Conservation (phyloP, 2,329 filamentous ascomycete species). For the Parastagonospora nodorum region DNA sequence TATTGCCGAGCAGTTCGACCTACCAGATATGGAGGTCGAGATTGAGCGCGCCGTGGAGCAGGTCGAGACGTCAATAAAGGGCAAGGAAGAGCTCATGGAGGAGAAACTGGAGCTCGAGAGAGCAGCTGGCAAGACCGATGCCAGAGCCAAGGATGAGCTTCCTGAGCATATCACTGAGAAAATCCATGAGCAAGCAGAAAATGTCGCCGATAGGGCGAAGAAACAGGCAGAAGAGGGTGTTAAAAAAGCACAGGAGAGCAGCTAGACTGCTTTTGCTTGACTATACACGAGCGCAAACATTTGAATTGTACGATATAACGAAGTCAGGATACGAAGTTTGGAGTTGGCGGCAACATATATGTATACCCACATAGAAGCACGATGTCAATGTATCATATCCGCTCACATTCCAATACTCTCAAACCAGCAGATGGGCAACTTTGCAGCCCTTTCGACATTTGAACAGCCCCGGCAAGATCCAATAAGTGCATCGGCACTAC, state of each 20-base stretch:
- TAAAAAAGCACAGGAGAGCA: conserved; percentile 8
- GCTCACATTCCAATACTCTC: too few relatives aligned
- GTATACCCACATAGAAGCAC: conserved; percentile 2
- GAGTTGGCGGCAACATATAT: neutral
- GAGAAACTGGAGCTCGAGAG: conserved; percentile 46
- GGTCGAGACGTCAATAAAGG: conserved; percentile 52
- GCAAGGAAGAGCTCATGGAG: conserved; percentile 41
- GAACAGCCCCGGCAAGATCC: too few relatives aligned
- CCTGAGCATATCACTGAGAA: conserved; percentile 33
- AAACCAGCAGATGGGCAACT: too few relatives aligned
- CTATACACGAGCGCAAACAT: neutral
- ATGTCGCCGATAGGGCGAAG: conserved; percentile 22
- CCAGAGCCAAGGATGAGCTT: conserved; percentile 35
- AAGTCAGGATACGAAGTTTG: neutral
- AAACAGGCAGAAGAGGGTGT: conserved; percentile 9
- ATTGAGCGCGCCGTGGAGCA: conserved; percentile 59
- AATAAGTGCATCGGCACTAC: too few relatives aligned
- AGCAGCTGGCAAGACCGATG: conserved; percentile 27
- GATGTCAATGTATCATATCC: conserved; percentile 2
- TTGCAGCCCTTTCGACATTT: neutral
- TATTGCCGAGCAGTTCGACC: conserved; percentile 54
- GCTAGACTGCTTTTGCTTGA: neutral
- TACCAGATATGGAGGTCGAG: conserved; percentile 60
- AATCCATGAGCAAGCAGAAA: conserved; percentile 31
- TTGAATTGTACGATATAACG: conserved; percentile 3